Evolutionary conservation across 2,329 filamentous ascomycete species (phyloP).

Genomic region (Hypoxylon sp.): DNA sequence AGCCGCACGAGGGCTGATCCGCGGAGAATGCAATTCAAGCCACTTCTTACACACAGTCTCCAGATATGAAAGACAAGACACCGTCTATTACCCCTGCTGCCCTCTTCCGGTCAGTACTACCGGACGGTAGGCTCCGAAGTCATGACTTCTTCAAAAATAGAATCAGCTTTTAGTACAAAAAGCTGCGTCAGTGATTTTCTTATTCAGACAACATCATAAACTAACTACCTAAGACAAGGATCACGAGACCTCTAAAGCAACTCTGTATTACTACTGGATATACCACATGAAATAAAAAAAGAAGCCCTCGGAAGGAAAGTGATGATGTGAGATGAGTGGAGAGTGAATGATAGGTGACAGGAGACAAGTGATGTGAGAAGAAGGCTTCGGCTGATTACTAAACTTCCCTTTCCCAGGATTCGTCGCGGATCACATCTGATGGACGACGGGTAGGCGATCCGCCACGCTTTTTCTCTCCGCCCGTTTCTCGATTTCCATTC

Average conservation of each 20-base stretch:
- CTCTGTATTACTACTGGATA: background rate
- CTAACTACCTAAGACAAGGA: constrained; percentile 11
- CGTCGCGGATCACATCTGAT: constrained; percentile 14
- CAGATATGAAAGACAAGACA: background rate
- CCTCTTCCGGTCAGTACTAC: background rate
- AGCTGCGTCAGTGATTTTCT: constrained; percentile 21
- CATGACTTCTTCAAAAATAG: constrained; percentile 19
- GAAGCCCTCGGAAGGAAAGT: background rate
- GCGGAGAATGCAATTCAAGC: constrained; percentile 3
- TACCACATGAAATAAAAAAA: constrained; percentile 6
- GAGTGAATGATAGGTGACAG: background rate
- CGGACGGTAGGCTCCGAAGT: constrained; percentile 22
- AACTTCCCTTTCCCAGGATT: constrained; percentile 19
- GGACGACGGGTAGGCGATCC: constrained; percentile 24
- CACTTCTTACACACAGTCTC: background rate
- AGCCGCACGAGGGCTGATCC: constrained; percentile 32
- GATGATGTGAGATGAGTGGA: constrained; percentile 9
- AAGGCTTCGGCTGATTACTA: constrained; percentile 17
- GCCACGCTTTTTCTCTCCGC: constrained; percentile 15
- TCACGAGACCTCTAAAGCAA: constrained; percentile 23
- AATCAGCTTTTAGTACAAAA: constrained; percentile 13
- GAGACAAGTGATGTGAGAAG: constrained; percentile 3
- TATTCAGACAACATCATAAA: constrained; percentile 23
- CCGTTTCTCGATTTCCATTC: constrained; percentile 23
- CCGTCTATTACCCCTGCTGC: background rate